phyloP scores from a whole-genome alignment of 1,284 basidiomycete genomes.

The Melampsora americana region DNA sequence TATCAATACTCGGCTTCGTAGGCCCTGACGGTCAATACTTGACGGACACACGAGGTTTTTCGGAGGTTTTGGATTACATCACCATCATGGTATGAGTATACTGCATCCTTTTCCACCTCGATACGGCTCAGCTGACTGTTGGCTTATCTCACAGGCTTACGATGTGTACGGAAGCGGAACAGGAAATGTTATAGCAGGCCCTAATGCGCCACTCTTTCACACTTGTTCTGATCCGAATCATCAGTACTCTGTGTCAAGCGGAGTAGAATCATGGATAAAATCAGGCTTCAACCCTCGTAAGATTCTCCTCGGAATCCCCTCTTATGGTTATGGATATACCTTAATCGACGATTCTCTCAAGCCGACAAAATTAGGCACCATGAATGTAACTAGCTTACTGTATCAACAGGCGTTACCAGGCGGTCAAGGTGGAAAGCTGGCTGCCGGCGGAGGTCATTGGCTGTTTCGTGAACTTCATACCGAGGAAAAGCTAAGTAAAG shows the following conservation, averaged over 20 bases:
- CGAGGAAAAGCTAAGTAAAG: conserved; percentile 21
- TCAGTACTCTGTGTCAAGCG: conserved; percentile 18
- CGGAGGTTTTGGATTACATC: conserved; percentile 29
- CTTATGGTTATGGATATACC: conserved; percentile 43
- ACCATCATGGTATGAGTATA: conserved; percentile 41
- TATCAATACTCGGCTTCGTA: conserved; percentile 37
- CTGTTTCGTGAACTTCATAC: conserved; percentile 22
- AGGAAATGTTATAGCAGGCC: conserved; percentile 17
- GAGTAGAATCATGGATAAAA: conserved; percentile 21
- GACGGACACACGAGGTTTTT: conserved; percentile 23
- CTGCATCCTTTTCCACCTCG: neutral
- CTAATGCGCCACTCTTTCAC: conserved; percentile 37
- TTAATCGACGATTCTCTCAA: conserved; percentile 15
- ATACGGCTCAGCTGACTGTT: neutral
- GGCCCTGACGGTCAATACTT: conserved; percentile 33
- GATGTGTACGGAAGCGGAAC: conserved; percentile 32
- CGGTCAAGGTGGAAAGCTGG: conserved; percentile 27
- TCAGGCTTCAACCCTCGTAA: conserved; percentile 21
- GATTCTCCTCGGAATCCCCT: conserved; percentile 30
- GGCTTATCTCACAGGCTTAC: conserved; percentile 27
- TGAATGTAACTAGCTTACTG: conserved; percentile 12
- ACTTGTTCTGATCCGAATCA: conserved; percentile 25
- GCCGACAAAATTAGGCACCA: conserved; percentile 5
- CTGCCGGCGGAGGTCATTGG: conserved; percentile 26
- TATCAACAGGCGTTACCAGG: conserved; percentile 13